Conservation (phyloP, 352 stramenopile genomes). For the Phytophthora agathidicida region DNA sequence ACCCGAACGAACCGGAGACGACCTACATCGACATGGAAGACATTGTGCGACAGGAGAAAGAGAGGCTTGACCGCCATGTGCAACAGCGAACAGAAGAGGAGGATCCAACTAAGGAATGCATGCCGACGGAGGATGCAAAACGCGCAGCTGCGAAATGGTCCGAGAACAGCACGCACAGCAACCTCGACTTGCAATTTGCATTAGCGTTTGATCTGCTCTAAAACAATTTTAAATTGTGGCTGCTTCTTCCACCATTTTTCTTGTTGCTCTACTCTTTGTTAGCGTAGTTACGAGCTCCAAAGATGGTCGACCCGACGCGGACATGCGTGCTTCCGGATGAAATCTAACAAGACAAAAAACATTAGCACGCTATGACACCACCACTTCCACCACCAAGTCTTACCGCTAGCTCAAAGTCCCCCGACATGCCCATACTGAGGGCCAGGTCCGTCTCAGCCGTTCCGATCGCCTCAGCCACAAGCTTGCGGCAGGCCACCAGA, state of each 20-base stretch:
- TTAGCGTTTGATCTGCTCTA: slow-evolving; percentile 74
- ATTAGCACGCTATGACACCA: background rate
- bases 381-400: background rate
- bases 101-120: slow-evolving; percentile 18
- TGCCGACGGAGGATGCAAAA: slow-evolving; percentile 51
- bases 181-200: slow-evolving; percentile 56
- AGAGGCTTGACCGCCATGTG: slow-evolving; percentile 36
- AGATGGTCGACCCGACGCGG: slow-evolving; percentile 98
- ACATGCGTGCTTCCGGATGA: slow-evolving; percentile 95
- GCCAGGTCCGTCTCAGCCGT: slow-evolving; percentile 79
- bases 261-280: slow-evolving; percentile 49
- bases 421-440: slow-evolving; percentile 99
- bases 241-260: background rate
- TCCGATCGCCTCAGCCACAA: slow-evolving; percentile 71
- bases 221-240: slow-evolving; percentile 11
- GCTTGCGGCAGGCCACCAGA: slow-evolving; percentile 74
- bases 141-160: slow-evolving; percentile 58
- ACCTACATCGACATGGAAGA: slow-evolving; percentile 83
- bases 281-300: slow-evolving; percentile 94
- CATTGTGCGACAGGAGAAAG: slow-evolving; percentile 59
- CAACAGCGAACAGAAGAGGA: slow-evolving; percentile 27
- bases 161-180: slow-evolving; percentile 37
- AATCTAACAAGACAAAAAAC: slow-evolving; percentile 71
- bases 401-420: slow-evolving; percentile 96
- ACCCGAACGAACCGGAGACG: slow-evolving; percentile 74